Conservation (phyloP, 208 protist species). For the Vickermania ingenoplastis region DNA sequence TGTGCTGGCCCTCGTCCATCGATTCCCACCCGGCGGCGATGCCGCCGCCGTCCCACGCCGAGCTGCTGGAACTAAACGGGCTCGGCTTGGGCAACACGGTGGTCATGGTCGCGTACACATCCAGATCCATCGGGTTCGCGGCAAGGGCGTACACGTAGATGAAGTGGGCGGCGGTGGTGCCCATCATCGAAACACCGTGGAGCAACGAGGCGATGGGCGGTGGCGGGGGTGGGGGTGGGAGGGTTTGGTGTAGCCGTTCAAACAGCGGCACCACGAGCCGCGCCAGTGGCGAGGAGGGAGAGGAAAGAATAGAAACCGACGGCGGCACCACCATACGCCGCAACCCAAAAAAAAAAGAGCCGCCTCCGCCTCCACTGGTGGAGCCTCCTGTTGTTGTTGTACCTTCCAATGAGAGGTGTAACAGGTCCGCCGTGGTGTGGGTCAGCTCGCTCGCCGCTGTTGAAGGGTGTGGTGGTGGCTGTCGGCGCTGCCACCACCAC, state of each 20-base stretch:
- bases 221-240: not conserved
- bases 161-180: not conserved
- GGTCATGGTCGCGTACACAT: conserved; percentile 1
- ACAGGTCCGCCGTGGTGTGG: too few species aligned
- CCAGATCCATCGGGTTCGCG: not conserved
- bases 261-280: not conserved
- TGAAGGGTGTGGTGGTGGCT: too few species aligned
- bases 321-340: too few species aligned
- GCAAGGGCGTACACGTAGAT: not conserved
- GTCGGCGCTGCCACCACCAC: too few species aligned
- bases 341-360: too few species aligned
- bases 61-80: not conserved
- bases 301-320: too few species aligned
- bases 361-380: too few species aligned
- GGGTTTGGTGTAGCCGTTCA: not conserved
- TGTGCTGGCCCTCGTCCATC: not conserved
- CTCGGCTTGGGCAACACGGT: not conserved
- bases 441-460: too few species aligned
- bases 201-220: not conserved
- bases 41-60: not conserved
- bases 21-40: not conserved
- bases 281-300: not conserved
- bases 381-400: too few species aligned
- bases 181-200: not conserved
- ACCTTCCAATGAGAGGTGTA: too few species aligned